Evolutionary conservation across 306 rosid genomes (phyloP), one percentile per base, ranked within the genome.

Genomic region (Gastrolobium villosum): DNA sequence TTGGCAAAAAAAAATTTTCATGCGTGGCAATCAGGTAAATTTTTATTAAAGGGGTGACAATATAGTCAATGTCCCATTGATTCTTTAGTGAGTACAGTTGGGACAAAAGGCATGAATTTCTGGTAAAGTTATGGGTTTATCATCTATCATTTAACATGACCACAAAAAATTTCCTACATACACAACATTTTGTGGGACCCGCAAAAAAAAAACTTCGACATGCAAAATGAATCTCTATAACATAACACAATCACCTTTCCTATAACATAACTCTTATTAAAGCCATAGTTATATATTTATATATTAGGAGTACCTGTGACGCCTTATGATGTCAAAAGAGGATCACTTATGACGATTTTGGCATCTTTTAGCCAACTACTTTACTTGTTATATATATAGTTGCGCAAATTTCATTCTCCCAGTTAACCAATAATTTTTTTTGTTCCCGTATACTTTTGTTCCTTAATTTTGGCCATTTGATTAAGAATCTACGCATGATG

Each of bases 261-360:
- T n/a, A n/a, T n/a, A n/a, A n/a, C n/a, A n/a, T n/a, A n/a, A n/a
- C n/a, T n/a, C n/a, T n/a, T n/a, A n/a, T n/a, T n/a, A n/a, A n/a
- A n/a, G n/a, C n/a, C n/a, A n/a, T n/a, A n/a, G n/a, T 70, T 30
- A 14, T 13, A 7, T 45, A 5, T 46, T 46, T 67, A n/a, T n/a
- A n/a, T n/a, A 57, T 7, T 49, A n/a, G 31, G 34, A 69, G 32
- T 49, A 69, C 74, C 48, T 46, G n/a, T 66, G 56, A 65, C 72
- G 2, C 73, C 11, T 1, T 67, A 3, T 70, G n/a, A 53, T 20
- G 62, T 36, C 36, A 37, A 36, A 52, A 26, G 76, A 10, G 7
- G 0, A 37, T 8, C 75, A 35, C 46, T 49, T 69, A 20, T 37
- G 76, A 71, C 39, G 0, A 71, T 36, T 71, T 36, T 8, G 10